phyloP scores from a whole-genome alignment of 352 stramenopile genomes.

The Globisporangium emineosum region DNA sequence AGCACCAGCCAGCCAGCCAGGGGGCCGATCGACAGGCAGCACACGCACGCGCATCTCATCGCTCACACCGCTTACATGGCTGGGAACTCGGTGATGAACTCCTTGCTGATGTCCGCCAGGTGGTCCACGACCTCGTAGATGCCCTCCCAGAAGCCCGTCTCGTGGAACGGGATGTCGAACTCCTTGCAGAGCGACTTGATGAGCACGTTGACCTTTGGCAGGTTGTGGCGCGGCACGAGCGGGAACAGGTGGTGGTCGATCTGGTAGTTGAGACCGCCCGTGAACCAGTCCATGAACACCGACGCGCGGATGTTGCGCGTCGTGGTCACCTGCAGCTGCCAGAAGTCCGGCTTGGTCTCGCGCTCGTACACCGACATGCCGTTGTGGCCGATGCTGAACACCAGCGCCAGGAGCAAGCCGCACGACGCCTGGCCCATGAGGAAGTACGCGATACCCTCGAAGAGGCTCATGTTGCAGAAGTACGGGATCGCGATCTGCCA shows the following conservation, averaged over 20 bases:
- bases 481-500: constrained; percentile 90
- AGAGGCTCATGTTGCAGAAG: constrained; percentile 56
- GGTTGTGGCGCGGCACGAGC: constrained; percentile 95
- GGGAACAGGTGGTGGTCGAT: constrained; percentile 99
- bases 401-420: constrained; percentile 93
- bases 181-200: constrained; percentile 97
- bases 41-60: neutral
- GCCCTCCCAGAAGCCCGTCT: constrained; percentile 92
- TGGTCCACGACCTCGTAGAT: constrained; percentile 94
- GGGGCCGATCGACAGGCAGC: neutral
- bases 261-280: constrained; percentile 97
- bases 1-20: neutral
- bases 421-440: constrained; percentile 86
- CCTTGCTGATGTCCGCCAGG: constrained; percentile 90
- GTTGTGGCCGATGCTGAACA: constrained; percentile 98
- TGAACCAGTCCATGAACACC: constrained; percentile 98
- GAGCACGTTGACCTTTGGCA: constrained; percentile 91
- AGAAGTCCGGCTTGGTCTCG: constrained; percentile 95
- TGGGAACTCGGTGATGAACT: constrained; percentile 96
- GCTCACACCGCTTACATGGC: constrained; percentile 91
- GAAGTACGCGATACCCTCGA: constrained; percentile 79
- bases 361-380: constrained; percentile 98
- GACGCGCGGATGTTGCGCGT: constrained; percentile 95
- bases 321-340: constrained; percentile 97
- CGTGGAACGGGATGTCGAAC: constrained; percentile 95